These are phyloP conservation scores for Talaromyces piceae DNA, from an alignment of 2,329 filamentous ascomycete genomes.

Conservation along the genomic window DNA sequence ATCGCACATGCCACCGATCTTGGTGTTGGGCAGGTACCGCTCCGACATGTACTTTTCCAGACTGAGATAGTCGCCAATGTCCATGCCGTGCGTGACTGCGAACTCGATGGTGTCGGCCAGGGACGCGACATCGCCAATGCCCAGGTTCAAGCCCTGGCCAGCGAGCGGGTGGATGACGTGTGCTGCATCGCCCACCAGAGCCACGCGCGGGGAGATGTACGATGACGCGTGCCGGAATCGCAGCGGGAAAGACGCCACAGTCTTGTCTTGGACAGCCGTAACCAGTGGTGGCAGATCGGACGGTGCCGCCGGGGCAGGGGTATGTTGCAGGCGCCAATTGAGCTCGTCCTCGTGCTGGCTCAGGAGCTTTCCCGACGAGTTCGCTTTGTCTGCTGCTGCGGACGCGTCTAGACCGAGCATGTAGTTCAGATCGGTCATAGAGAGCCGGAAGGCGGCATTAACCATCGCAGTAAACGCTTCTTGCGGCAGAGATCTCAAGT, in stretches of 20 bases:
- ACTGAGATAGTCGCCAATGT: constrained; percentile 70
- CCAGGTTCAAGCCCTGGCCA: constrained; percentile 90
- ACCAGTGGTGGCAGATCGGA: constrained; percentile 56
- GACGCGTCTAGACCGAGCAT: constrained; percentile 60
- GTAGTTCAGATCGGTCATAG: constrained; percentile 70
- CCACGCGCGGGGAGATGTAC: constrained; percentile 84
- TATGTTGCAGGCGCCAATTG: constrained; percentile 73
- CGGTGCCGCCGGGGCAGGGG: constrained; percentile 42
- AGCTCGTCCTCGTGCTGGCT: constrained; percentile 64
- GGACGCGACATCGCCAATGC: constrained; percentile 78
- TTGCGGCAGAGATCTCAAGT: constrained; percentile 66
- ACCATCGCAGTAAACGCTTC: constrained; percentile 77
- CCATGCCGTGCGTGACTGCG: constrained; percentile 74
- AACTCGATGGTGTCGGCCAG: constrained; percentile 67
- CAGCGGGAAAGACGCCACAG: constrained; percentile 82
- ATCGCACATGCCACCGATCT: constrained; percentile 71
- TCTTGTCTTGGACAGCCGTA: constrained; percentile 65
- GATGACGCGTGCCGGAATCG: constrained; percentile 89
- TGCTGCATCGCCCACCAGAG: constrained; percentile 86
- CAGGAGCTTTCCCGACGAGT: neutral
- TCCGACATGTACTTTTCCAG: constrained; percentile 76
- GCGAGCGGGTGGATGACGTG: constrained; percentile 93
- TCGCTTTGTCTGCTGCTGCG: constrained; percentile 2
- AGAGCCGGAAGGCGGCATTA: constrained; percentile 85
- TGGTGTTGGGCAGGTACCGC: constrained; percentile 73